Evolutionary conservation across 106 monocot species (phyloP), one percentile per base, ranked within the genome.

Genomic region (Posidonia australis): DNA sequence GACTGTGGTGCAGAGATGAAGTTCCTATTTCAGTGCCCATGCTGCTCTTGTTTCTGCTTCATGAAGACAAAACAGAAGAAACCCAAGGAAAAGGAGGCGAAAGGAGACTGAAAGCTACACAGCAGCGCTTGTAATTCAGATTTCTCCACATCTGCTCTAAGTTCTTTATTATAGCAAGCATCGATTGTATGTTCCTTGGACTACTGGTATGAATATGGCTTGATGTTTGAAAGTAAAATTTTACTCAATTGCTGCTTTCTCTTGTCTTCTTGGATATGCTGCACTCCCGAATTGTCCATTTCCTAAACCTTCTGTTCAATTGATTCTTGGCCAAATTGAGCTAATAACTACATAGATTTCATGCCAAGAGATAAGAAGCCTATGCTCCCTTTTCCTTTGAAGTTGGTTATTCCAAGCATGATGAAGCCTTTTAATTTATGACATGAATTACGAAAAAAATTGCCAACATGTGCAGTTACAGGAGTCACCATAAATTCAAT

Each of bases 241-340:
- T 22, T 54, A 22, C 53, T 54, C 53, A 54, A 55, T 43, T 61
- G 61, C 26, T 47, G 46, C 46, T 46, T 27, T 64, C 17, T 63
- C 25, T 64, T 46, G 16, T 64, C 64, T 26, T 64, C 64, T 48
- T 47, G 46, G 36, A 28, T 48, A 1, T 54, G 32, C 25, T 74
- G 59, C 31, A 31, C 67, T 28, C 68, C 47, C 26, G 61, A 71
- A n/a, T 84, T 58, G 1, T 83, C 81, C 70, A 91, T 86, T 67
- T 91, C 86, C 67, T 86, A 51, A 75, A 86, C 77, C 60, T 92
- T 86, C 62, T 82, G 81, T 65, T 84, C 79, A 51, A 84, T 76
- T 21, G 83, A 77, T 28, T 86, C 81, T 44, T 81, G 64, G 63
- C 86, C 91, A 47, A 81, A 81, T 54, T 86, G 77, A 23, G 73